Conservation (phyloP, 768 basidiomycete genomes). For the Amanita subjunquillea region DNA sequence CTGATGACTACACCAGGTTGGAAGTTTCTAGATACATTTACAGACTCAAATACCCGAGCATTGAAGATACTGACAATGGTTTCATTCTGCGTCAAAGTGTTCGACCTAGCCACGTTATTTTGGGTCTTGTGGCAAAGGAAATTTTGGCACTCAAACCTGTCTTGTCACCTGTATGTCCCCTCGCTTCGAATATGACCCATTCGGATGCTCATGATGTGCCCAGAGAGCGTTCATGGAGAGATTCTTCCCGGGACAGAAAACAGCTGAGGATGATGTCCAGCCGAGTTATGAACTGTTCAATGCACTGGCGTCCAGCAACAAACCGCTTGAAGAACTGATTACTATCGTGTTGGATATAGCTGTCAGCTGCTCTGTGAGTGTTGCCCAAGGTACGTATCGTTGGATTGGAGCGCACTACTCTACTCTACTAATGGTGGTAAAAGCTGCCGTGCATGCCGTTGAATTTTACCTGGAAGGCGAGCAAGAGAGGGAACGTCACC, state of each 20-base stretch:
- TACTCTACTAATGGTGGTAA: not conserved
- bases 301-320: constrained; percentile 22
- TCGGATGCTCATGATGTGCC: not conserved
- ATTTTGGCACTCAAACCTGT: constrained; percentile 10
- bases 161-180: not conserved
- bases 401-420: not conserved
- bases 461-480: constrained; percentile 42
- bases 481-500: constrained; percentile 25
- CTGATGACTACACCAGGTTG: not conserved
- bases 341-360: constrained; percentile 36
- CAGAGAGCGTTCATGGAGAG: constrained; percentile 3
- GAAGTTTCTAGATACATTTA: not conserved
- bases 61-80: constrained; percentile 18
- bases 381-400: constrained; percentile 27
- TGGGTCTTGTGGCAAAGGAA: constrained; percentile 21
- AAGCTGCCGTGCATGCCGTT: constrained; percentile 35
- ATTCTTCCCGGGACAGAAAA: not conserved
- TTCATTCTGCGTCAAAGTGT: constrained; percentile 20
- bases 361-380: constrained; percentile 35
- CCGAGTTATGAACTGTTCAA: constrained; percentile 29
- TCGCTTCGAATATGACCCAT: not conserved
- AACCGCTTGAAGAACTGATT: constrained; percentile 30
- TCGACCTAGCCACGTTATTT: constrained; percentile 19
- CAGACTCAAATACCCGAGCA: constrained; percentile 4
- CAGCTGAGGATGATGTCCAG: constrained; percentile 20